Percentiles rank a stretch among this genome's conserved stretches.
Conservation (phyloP, 768 basidiomycete species). For the Imleria badia region DNA sequence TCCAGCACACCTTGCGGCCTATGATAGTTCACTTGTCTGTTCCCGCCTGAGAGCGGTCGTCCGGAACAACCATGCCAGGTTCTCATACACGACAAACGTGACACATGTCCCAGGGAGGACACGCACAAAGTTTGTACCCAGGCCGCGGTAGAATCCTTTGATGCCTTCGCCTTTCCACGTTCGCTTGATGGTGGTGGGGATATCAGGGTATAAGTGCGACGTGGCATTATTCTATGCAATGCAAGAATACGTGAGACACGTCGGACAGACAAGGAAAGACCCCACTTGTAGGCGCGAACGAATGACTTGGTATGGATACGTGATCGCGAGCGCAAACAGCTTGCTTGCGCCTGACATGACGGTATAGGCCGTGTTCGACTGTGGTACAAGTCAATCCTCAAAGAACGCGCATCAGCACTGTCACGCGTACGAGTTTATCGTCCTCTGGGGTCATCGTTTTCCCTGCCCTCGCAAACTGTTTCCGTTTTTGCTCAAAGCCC, state of each 20-base stretch:
- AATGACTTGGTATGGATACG: conserved; percentile 98
- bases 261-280: neutral
- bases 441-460: conserved; percentile 65
- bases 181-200: conserved; percentile 73
- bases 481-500: conserved; percentile 78
- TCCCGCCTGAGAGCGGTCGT: conserved; percentile 60
- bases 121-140: conserved; percentile 90
- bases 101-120: conserved; percentile 97
- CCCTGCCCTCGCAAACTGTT: conserved; percentile 58
- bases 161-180: conserved; percentile 83
- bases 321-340: conserved; percentile 73
- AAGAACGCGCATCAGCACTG: neutral
- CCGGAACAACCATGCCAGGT: conserved; percentile 78
- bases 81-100: conserved; percentile 97
- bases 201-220: conserved; percentile 72
- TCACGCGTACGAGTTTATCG: conserved; percentile 77
- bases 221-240: conserved; percentile 61
- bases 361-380: conserved; percentile 93
- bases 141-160: conserved; percentile 89
- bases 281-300: conserved; percentile 89
- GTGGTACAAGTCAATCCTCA: neutral
- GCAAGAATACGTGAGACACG: neutral
- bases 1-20: neutral
- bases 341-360: conserved; percentile 92
- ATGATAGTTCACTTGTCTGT: conserved; percentile 1